Conservation (phyloP, 2,329 filamentous ascomycete genomes). For the Curvularia eragrostidis region DNA sequence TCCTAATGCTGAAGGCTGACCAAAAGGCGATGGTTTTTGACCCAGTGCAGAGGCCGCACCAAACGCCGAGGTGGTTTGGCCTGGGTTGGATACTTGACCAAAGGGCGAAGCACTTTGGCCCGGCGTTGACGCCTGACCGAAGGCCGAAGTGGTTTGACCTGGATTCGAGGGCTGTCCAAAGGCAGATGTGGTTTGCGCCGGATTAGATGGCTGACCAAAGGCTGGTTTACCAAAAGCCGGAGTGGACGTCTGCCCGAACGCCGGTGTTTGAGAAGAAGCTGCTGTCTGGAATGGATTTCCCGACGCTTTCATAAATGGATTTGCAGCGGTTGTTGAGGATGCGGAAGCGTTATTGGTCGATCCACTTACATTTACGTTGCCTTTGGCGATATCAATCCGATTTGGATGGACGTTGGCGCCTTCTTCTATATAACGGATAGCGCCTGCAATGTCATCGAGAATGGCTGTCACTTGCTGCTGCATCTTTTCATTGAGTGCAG, state of each 20-base stretch:
- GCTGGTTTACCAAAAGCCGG: constrained; percentile 43
- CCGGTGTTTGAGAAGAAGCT: constrained; percentile 29
- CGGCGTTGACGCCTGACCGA: constrained; percentile 50
- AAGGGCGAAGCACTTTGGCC: constrained; percentile 39
- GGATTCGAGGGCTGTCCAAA: constrained; percentile 9
- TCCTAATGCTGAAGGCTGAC: constrained; percentile 38
- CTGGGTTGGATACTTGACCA: constrained; percentile 46
- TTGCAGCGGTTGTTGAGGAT: constrained; percentile 21
- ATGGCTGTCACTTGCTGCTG: constrained; percentile 77
- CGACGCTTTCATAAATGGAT: constrained; percentile 37
- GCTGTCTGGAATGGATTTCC: constrained; percentile 18
- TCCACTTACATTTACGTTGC: constrained; percentile 21
- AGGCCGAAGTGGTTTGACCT: constrained; percentile 36
- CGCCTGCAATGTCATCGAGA: constrained; percentile 72
- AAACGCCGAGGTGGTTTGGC: constrained; percentile 41
- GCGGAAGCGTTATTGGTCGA: constrained; percentile 13
- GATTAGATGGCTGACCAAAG: constrained; percentile 52
- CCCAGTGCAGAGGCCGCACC: constrained; percentile 47
- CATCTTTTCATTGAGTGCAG: constrained; percentile 65
- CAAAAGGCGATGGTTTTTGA: constrained; percentile 38
- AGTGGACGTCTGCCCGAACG: constrained; percentile 48
- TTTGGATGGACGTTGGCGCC: constrained; percentile 47
- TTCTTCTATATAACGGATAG: constrained; percentile 53
- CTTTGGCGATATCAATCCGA: constrained; percentile 41
- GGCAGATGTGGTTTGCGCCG: constrained; percentile 21